Evolutionary conservation across 2,329 filamentous ascomycete genomes (phyloP), one percentile per base, ranked within the genome.

Genomic region (Gyromitra esculenta): DNA sequence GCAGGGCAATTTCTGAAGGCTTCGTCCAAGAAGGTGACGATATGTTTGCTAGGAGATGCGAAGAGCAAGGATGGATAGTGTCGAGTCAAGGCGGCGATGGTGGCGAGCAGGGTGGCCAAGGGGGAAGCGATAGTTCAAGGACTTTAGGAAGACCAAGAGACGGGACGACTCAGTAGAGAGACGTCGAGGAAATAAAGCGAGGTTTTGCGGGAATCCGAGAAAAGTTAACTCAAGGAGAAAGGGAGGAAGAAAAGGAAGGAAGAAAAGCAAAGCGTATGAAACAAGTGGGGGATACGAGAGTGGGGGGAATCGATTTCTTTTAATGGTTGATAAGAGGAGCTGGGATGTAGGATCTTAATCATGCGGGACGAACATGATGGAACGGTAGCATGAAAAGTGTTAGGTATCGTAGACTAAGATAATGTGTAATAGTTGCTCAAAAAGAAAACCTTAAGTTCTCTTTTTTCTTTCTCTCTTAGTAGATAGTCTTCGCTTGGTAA

Each of bases 401-500:
- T 63, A 63, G 45, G 15, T 39, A 59, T 21, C 37, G 25, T 43
- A 25, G 9, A 43, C n/a, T 41, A 54, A 56, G 9, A 43, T 56
- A 57, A 67, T 67, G 64, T 67, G 64, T 67, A 67, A 56, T 67
- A 45, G 48, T 57, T 56, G 52, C 35, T 67, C 9, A 37, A 37
- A 25, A 11, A 5, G 39, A 25, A 63, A 39, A 8, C 7, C 45
- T 63, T 18, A 45, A 21, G 57, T 60, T 25, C n/a, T 41, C 37
- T 5, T 25, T 41, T 25, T 60, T 1, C 13, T 37, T 50, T 21
- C 18, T 18, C 15, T 11, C 43, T 50, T 5, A 25, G 43, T 1
- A 21, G 41, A 8, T 62, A 62, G 25, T 62, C 9, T 43, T 15
- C 15, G 37, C 60, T 35, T 54, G n/a, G 3, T 67, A 43, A 67